A percentile compares a stretch with the other conserved stretches of the same genome.
Evolutionary conservation across 2,329 filamentous ascomycete genomes (phyloP).

Genomic region (Basipetospora chlamydospora): DNA sequence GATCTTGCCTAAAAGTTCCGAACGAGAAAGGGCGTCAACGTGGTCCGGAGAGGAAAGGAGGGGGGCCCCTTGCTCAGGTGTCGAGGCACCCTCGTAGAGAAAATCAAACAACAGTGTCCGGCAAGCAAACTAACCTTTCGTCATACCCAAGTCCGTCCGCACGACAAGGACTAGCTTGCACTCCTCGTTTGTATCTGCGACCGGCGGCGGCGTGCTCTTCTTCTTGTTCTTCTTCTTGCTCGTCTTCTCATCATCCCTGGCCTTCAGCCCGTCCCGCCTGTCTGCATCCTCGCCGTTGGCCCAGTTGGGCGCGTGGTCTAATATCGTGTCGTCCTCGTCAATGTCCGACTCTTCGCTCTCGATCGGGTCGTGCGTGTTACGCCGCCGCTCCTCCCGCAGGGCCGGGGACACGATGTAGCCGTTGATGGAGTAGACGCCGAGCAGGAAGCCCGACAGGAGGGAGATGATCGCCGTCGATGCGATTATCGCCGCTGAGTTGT

Average conservation of each 20-base stretch:
- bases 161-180: constrained; percentile 92
- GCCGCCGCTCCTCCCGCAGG: constrained; percentile 40
- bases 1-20: constrained; percentile 60
- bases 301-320: constrained; percentile 57
- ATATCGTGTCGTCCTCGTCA: constrained; percentile 40
- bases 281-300: constrained; percentile 46
- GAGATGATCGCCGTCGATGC: constrained; percentile 61
- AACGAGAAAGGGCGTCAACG: too few relatives aligned
- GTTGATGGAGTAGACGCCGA: constrained; percentile 58
- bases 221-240: constrained; percentile 30
- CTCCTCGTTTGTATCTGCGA: constrained; percentile 47
- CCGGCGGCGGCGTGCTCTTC: constrained; percentile 10
- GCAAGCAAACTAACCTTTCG: constrained; percentile 71
- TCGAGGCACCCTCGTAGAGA: background rate
- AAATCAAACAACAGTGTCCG: too few relatives aligned
- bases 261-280: constrained; percentile 37
- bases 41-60: background rate
- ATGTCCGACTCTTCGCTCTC: constrained; percentile 58
- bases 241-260: constrained; percentile 11
- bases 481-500: constrained; percentile 26
- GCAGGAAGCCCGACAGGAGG: constrained; percentile 63
- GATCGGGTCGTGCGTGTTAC: constrained; percentile 42
- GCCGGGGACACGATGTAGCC: constrained; percentile 44
- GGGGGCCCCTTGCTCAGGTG: background rate
- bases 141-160: constrained; percentile 91